phyloP scores from a whole-genome alignment of 495 filamentous ascomycete species.

The Rusavskia elegans region DNA sequence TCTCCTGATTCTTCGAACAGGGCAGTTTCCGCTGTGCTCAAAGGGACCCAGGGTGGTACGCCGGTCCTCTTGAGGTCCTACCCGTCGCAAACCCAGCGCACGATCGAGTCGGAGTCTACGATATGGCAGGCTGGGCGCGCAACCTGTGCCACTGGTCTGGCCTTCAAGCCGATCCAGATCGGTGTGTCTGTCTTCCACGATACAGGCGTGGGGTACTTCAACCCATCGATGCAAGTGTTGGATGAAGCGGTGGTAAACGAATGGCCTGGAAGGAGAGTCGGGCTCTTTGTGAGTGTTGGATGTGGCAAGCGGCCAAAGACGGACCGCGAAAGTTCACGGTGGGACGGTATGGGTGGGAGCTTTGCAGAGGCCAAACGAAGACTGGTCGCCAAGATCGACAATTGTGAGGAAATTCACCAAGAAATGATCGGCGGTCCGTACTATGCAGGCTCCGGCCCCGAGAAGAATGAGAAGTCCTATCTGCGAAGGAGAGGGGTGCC shows the following conservation, averaged over 20 bases:
- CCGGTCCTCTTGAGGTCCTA: slow-evolving; percentile 77
- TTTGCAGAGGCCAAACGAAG: slow-evolving; percentile 78
- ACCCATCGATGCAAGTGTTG: slow-evolving; percentile 68
- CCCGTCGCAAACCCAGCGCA: slow-evolving; percentile 78
- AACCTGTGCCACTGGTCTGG: slow-evolving; percentile 79
- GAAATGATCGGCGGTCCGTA: slow-evolving; percentile 39
- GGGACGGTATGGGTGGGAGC: slow-evolving; percentile 78
- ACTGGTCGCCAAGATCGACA: slow-evolving; percentile 81
- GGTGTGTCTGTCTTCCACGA: slow-evolving; percentile 89
- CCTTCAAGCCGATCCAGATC: slow-evolving; percentile 91
- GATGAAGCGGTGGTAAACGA: slow-evolving; percentile 87
- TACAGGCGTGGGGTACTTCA: slow-evolving; percentile 74
- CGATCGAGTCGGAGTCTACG: slow-evolving; percentile 75
- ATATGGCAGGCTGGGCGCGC: slow-evolving; percentile 95
- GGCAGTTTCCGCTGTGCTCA: slow-evolving; percentile 82
- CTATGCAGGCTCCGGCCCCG: no score
- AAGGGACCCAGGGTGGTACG: slow-evolving; percentile 45
- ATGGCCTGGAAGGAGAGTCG: slow-evolving; percentile 83
- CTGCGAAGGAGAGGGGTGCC: slow-evolving; percentile 64
- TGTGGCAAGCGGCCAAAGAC: slow-evolving; percentile 74
- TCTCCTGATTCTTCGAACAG: slow-evolving; percentile 23
- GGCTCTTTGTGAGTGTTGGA: slow-evolving; percentile 79
- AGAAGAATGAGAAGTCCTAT: slow-evolving; percentile 31
- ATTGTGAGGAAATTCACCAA: slow-evolving; percentile 82
- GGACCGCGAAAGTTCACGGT: slow-evolving; percentile 50